Evolutionary conservation across 164 flowering plant species (phyloP).

Genomic region (Piper betle): DNA sequence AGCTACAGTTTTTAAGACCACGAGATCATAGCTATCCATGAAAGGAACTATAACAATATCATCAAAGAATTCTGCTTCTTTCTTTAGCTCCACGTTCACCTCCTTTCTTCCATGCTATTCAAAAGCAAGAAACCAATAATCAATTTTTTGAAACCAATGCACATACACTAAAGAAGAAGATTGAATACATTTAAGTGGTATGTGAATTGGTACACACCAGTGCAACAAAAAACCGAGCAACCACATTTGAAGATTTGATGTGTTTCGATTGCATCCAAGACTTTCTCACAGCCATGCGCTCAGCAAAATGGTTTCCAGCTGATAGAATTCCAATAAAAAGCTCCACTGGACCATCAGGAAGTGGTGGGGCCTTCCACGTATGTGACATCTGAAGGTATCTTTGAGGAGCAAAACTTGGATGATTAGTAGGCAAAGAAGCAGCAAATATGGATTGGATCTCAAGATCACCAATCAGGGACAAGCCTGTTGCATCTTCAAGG

Average conservation of each 20-base stretch:
- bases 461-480: conserved; percentile 64
- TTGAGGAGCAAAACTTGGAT: conserved; percentile 76
- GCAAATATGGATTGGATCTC: conserved; percentile 72
- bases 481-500: no score
- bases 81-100: conserved; percentile 63
- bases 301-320: no score
- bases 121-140: neutral
- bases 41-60: conserved; percentile 88
- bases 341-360: conserved; percentile 52
- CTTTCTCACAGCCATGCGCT: conserved; percentile 81
- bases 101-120: conserved; percentile 69
- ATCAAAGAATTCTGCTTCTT: no score
- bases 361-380: conserved; percentile 63
- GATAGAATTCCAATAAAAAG: conserved; percentile 86
- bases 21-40: no score
- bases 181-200: neutral
- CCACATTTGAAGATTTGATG: conserved; percentile 53
- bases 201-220: conserved; percentile 32
- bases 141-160: neutral
- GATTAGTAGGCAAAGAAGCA: conserved; percentile 73
- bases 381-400: conserved; percentile 54
- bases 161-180: neutral
- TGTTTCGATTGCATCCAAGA: conserved; percentile 82
- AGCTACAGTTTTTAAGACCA: no score
- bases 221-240: conserved; percentile 92